Evolutionary conservation across 352 stramenopile species (phyloP).

Genomic region (Globisporangium cystogenes): DNA sequence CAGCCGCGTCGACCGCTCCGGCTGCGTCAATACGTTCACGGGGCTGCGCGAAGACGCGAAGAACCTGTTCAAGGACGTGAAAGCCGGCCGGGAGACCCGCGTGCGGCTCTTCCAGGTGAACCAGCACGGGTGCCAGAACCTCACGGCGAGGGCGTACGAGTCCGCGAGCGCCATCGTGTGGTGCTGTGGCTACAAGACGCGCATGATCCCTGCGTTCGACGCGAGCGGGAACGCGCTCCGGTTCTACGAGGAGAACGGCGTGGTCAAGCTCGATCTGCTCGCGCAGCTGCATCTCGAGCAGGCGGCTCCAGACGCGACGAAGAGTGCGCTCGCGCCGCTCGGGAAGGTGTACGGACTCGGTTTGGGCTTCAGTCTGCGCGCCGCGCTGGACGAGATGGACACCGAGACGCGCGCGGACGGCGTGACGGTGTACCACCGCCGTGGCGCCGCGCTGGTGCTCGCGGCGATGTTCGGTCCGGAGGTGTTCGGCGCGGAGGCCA

Average conservation of each 20-base stretch:
- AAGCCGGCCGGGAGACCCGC: conserved; percentile 45
- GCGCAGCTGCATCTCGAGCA: conserved; percentile 30
- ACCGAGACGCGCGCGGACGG: conserved; percentile 69
- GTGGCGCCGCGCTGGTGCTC: conserved; percentile 66
- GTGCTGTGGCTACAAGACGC: conserved; percentile 75
- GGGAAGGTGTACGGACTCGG: conserved; percentile 57
- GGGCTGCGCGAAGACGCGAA: conserved; percentile 83
- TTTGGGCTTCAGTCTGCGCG: conserved; percentile 73
- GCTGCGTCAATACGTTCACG: conserved; percentile 83
- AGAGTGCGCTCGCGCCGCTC: neutral
- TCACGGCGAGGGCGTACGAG: conserved; percentile 62
- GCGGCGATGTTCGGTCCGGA: conserved; percentile 52
- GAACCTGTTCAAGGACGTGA: conserved; percentile 59
- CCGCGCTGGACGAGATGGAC: conserved; percentile 75
- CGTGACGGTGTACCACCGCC: conserved; percentile 83
- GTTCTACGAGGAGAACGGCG: conserved; percentile 49
- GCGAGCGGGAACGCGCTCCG: conserved; percentile 29
- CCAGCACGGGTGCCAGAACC: conserved; percentile 37
- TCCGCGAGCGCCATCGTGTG: conserved; percentile 72
- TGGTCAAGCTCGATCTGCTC: conserved; percentile 62
- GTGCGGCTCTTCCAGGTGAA: conserved; percentile 77
- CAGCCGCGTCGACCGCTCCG: conserved; percentile 48
- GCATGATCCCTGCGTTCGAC: conserved; percentile 48
- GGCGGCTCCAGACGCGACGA: neutral
- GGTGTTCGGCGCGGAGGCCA: conserved; percentile 49